Base-by-base conservation (phyloP, 1,284 basidiomycete genomes). In the Athelia psychrophila region DNA sequence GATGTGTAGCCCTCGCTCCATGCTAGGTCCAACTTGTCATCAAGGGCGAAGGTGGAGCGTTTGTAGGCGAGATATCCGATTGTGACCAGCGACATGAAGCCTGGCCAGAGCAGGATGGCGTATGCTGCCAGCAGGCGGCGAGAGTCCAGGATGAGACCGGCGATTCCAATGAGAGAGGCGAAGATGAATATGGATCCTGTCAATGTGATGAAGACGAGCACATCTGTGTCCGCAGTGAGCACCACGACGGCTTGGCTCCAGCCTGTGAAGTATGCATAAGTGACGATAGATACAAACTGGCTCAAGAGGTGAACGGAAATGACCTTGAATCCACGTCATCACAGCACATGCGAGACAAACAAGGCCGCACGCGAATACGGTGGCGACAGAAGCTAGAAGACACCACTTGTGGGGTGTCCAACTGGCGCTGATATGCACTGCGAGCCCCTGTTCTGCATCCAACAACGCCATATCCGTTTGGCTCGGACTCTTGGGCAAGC, bases 61-160 rank as follows among this genome's bases (percentile, higher is more conserved):
- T 85, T 86, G 74, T 90, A 91, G 20, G 82, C 75, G 40, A 79
- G 72, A 65, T 91, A 91, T 27, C 86, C 88, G 47, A 88, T 78
- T 2, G 81, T 77, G 56, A 86, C 75, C 55, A 90, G 69, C 13
- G 86, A 76, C 40, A 80, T 70, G 58, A 91, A 72, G 13, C 78
- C 79, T 38, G 84, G 77, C 85, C 87, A 91, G 50, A 91, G 79
- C 15, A 91, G 74, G 38, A 91, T 61, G 2, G 80, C 75, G 71
- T 90, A 91, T 47, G 85, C 72, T 5, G 87, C 85, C 54, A 91
- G 77, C 61, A 90, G 80, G 10, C 84, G 79, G 19, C 88, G 83
- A 49, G 85, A 88, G 71, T 91, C 88, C 55, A 91, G 77, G 51
- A 91, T 69, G 12, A 83, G 78, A 44, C 88, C 88, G 40, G 79